These are phyloP conservation scores for Phytophthora agathidicida DNA, from an alignment of 352 stramenopile genomes.

Conservation along the genomic window DNA sequence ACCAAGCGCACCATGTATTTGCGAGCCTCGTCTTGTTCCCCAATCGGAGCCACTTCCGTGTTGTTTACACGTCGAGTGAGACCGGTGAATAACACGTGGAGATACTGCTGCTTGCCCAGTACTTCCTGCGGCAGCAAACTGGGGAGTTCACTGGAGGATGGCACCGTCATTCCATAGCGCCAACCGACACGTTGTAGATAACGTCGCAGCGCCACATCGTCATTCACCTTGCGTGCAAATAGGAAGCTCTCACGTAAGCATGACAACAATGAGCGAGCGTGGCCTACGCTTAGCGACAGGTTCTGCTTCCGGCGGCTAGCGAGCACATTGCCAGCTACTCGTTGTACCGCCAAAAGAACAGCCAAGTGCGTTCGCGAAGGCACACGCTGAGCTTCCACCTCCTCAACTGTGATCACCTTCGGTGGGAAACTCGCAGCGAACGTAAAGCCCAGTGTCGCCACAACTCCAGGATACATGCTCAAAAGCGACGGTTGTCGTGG, in stretches of 20 bases:
- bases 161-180: constrained; percentile 50
- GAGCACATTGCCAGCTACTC: constrained; percentile 72
- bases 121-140: constrained; percentile 81
- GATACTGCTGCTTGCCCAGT: constrained; percentile 75
- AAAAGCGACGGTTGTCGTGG: constrained; percentile 62
- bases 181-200: constrained; percentile 57
- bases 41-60: constrained; percentile 26
- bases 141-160: constrained; percentile 49
- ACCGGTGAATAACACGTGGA: constrained; percentile 63
- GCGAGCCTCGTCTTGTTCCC: constrained; percentile 65
- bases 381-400: constrained; percentile 60
- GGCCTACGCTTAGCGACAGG: constrained; percentile 64
- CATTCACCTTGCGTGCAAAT: constrained; percentile 80
- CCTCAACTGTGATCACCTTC: constrained; percentile 62
- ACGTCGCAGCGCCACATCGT: constrained; percentile 56
- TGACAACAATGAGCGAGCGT: constrained; percentile 50
- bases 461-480: constrained; percentile 71
- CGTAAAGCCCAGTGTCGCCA: constrained; percentile 54
- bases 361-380: constrained; percentile 72
- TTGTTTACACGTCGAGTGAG: constrained; percentile 41
- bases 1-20: constrained; percentile 72
- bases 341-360: constrained; percentile 70
- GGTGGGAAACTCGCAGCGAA: constrained; percentile 61
- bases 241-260: constrained; percentile 75
- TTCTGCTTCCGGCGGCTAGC: constrained; percentile 43